These are phyloP conservation scores for Alliaria petiolata DNA, from an alignment of 345 rosid species.

Conservation along the genomic window DNA sequence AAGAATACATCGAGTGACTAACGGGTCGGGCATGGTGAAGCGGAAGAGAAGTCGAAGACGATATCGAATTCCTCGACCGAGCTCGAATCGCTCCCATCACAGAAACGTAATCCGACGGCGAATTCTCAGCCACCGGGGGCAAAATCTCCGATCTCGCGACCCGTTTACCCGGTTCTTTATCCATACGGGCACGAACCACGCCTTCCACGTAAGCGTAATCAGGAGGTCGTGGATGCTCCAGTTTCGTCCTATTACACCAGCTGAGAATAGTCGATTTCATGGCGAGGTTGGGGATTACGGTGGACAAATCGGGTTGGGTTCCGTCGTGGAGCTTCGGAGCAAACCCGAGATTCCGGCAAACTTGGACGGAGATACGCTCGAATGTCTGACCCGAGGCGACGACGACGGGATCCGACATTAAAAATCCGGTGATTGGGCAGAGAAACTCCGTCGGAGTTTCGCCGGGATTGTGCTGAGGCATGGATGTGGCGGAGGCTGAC, in stretches of 20 bases:
- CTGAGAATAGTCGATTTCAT: constrained; percentile 57
- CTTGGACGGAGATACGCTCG: constrained; percentile 65
- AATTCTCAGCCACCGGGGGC: constrained; percentile 46
- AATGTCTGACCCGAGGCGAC: constrained; percentile 84
- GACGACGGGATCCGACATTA: constrained; percentile 83
- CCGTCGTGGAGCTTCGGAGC: constrained; percentile 49
- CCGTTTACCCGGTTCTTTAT: constrained; percentile 32
- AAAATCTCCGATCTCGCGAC: constrained; percentile 63
- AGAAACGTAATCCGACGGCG: constrained; percentile 26
- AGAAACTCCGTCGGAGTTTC: constrained; percentile 57
- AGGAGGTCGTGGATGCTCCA: constrained; percentile 39
- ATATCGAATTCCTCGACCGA: constrained; percentile 42
- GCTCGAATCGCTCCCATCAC: constrained; percentile 37
- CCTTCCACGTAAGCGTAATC: constrained; percentile 52
- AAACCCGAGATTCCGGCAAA: constrained; percentile 53
- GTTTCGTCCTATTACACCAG: constrained; percentile 50
- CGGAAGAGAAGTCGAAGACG: constrained; percentile 52
- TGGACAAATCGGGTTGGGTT: constrained; percentile 49
- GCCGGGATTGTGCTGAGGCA: constrained; percentile 4
- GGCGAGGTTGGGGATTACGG: constrained; percentile 63
- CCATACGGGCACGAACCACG: constrained; percentile 43
- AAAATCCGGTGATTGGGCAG: constrained; percentile 56
- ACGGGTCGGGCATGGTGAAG: constrained; percentile 63
- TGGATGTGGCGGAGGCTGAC: constrained; percentile 27
- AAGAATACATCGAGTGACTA: constrained; percentile 38